Conservation (phyloP, 2,329 filamentous ascomycete genomes). For the Botrytis hyacinthi region DNA sequence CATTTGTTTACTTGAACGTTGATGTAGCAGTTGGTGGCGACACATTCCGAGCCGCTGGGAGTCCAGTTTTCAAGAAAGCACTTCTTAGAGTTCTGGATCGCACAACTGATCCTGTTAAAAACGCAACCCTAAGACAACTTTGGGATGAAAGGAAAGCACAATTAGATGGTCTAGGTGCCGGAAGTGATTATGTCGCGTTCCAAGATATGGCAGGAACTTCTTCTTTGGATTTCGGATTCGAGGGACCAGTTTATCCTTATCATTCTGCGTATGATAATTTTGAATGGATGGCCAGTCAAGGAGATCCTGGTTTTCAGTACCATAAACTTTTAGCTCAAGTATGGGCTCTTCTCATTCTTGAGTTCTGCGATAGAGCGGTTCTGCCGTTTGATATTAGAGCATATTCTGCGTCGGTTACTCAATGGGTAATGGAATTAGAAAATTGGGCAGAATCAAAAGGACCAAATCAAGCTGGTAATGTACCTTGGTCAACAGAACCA, state of each 20-base stretch:
- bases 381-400: conserved; percentile 76
- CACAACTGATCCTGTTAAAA: conserved; percentile 68
- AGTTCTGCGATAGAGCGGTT: conserved; percentile 77
- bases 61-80: conserved; percentile 72
- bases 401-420: conserved; percentile 65
- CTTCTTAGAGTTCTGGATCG: conserved; percentile 72
- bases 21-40: conserved; percentile 76
- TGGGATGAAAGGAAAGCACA: conserved; percentile 66
- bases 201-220: conserved; percentile 88
- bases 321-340: conserved; percentile 78
- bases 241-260: conserved; percentile 63
- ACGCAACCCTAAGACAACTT: conserved; percentile 68
- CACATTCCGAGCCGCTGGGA: conserved; percentile 74
- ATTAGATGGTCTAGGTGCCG: conserved; percentile 68
- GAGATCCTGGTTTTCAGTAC: conserved; percentile 80
- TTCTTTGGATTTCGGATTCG: conserved; percentile 80
- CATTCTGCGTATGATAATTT: conserved; percentile 89
- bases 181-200: conserved; percentile 84
- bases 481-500: conserved; percentile 43
- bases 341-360: conserved; percentile 77
- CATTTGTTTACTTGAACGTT: conserved; percentile 86
- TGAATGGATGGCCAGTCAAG: conserved; percentile 76
- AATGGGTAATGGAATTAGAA: conserved; percentile 66
- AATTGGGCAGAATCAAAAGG: conserved; percentile 60
- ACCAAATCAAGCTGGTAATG: conserved; percentile 49